Evolutionary conservation across 2,329 filamentous ascomycete species (phyloP).

Genomic region (Cladosporium sp.): DNA sequence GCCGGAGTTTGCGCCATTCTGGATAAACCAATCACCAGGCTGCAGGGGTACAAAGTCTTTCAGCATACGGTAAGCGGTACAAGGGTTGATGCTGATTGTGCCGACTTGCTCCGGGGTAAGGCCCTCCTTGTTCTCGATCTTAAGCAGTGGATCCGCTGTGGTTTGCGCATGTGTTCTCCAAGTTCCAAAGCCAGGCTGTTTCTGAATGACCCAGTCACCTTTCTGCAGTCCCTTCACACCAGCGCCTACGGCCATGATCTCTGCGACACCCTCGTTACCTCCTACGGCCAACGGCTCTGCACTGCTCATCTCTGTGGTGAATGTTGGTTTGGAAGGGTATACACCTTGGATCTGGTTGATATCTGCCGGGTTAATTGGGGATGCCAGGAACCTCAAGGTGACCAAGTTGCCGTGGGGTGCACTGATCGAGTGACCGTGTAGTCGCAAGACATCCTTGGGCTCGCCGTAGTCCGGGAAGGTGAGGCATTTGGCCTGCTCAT

Average conservation of each 20-base stretch:
- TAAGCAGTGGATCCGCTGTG: conserved; percentile 61
- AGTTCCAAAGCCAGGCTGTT: conserved; percentile 79
- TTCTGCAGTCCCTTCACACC: conserved; percentile 62
- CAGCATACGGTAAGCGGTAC: conserved; percentile 91
- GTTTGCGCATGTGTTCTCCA: conserved; percentile 90
- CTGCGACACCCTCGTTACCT: conserved; percentile 92
- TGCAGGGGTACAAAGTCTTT: conserved; percentile 70
- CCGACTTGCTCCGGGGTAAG: conserved; percentile 77
- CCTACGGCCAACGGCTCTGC: conserved; percentile 72
- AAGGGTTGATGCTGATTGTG: conserved; percentile 89
- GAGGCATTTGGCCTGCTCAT: conserved; percentile 82
- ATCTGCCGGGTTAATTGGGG: conserved; percentile 94
- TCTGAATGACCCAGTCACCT: conserved; percentile 95
- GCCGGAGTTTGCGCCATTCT: conserved; percentile 94
- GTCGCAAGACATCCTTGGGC: conserved; percentile 67
- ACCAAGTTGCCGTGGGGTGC: conserved; percentile 70
- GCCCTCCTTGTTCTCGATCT: conserved; percentile 68
- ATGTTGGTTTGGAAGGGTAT: conserved; percentile 82
- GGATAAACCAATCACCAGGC: conserved; percentile 90
- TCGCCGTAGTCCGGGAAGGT: conserved; percentile 75
- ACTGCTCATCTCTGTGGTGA: conserved; percentile 76
- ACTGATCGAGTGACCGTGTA: conserved; percentile 76
- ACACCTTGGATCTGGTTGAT: conserved; percentile 98
- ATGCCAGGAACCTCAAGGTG: conserved; percentile 83
- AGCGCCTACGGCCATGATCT: conserved; percentile 73